phyloP scores from a whole-genome alignment of 2,329 filamentous ascomycete species.

The Colletotrichum magnum region DNA sequence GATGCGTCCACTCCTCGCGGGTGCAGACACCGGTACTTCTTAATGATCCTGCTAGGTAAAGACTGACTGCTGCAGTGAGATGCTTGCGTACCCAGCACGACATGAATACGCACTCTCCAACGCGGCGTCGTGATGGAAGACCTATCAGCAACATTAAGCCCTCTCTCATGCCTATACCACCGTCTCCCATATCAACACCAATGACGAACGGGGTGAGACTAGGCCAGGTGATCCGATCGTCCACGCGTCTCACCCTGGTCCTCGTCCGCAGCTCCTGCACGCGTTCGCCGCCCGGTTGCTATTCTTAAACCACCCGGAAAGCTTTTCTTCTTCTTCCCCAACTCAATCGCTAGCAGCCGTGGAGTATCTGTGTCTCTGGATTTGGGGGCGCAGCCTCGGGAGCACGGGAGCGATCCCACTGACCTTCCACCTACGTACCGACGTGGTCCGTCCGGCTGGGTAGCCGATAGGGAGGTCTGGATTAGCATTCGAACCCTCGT shows the following conservation, averaged over 20 bases:
- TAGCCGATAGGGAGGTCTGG: neutral
- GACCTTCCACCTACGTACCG: slow-evolving; percentile 2
- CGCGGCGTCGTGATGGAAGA: neutral
- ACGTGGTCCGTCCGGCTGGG: neutral
- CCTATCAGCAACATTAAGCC: neutral
- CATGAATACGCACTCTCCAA: neutral
- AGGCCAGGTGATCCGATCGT: slow-evolving; percentile 6
- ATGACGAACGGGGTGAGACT: slow-evolving; percentile 30
- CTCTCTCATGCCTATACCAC: neutral
- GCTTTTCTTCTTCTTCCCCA: slow-evolving; percentile 21
- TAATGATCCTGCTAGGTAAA: slow-evolving; percentile 16
- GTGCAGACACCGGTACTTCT: slow-evolving; percentile 6
- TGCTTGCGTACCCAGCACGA: slow-evolving; percentile 9
- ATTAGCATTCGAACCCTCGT: slow-evolving; percentile 3
- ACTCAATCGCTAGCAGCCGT: slow-evolving; percentile 12
- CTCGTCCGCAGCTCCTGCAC: slow-evolving; percentile 12
- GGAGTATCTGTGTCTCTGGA: neutral
- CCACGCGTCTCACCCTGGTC: slow-evolving; percentile 11
- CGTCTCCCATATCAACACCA: neutral
- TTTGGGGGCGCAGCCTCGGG: neutral
- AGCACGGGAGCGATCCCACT: neutral
- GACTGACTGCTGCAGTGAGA: slow-evolving; percentile 1
- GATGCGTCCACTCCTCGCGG: neutral
- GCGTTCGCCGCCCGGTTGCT: slow-evolving; percentile 15
- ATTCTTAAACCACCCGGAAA: slow-evolving; percentile 19